Evolutionary conservation across 768 basidiomycete genomes (phyloP).

Genomic region (Collybiopsis luxurians): DNA sequence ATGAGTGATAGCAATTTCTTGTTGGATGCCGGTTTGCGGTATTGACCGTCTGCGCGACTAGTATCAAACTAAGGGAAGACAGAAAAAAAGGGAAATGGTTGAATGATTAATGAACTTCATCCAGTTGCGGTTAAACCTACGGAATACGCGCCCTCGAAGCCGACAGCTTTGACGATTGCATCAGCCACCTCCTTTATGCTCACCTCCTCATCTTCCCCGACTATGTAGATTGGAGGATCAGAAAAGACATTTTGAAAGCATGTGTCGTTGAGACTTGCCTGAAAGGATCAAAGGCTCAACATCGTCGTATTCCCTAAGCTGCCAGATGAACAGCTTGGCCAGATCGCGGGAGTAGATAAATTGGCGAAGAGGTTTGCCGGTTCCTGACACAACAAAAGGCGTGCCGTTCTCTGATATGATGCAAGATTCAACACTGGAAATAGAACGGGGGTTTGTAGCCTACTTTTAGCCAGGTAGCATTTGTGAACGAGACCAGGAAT

Average conservation of each 20-base stretch:
- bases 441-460: constrained; percentile 5
- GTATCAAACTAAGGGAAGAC: constrained; percentile 67
- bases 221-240: constrained; percentile 32
- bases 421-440: background rate
- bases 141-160: constrained; percentile 72
- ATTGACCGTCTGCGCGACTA: constrained; percentile 86
- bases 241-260: background rate
- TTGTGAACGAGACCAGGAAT: constrained; percentile 94
- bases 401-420: constrained; percentile 63
- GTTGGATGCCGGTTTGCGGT: constrained; percentile 95
- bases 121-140: constrained; percentile 46
- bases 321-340: constrained; percentile 94
- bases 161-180: constrained; percentile 83
- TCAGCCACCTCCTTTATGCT: constrained; percentile 90
- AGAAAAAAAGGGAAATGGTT: background rate
- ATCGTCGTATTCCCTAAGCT: constrained; percentile 85
- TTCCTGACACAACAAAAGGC: constrained; percentile 84
- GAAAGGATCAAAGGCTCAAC: constrained; percentile 93
- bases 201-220: constrained; percentile 92
- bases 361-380: constrained; percentile 92
- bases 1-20: constrained; percentile 77
- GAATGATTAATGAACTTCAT: background rate
- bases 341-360: constrained; percentile 98
- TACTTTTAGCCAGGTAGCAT: constrained; percentile 89
- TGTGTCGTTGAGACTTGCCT: constrained; percentile 39